Base-by-base conservation (phyloP, 163 green algal genomes). In the Coccomyxa subellipsoidea region DNA sequence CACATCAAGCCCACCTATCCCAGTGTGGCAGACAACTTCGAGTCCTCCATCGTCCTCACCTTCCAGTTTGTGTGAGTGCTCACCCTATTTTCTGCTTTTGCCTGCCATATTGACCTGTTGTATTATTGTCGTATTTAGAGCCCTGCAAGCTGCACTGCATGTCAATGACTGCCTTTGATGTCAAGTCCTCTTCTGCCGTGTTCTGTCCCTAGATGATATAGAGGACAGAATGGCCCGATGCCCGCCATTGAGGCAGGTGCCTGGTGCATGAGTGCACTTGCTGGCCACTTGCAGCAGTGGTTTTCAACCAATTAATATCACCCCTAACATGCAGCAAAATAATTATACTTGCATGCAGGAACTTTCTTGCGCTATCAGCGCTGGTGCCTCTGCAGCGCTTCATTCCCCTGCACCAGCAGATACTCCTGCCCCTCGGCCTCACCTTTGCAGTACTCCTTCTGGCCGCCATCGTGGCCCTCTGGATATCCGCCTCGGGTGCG, bases 41-140 rank as follows among this genome's bases (percentile, higher is more conserved):
- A 93, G 80, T 86, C 78, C 69, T 69, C 93, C 12, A 93, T 96
- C 47, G 85, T 80, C 18, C 66, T 95, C 0, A 54, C 85, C 37
- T 96, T 95, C 90, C 93, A 94, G 81, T 81, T 91, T 18, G 54
- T 88, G 89, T 94, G 76, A 89, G 88, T 54, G 39, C 5, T 12
- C 47, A 23, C 47, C 5, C 47, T 8, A 7, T 1, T 21, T 59
- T 12, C 47, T 59, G 15, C 47, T 2, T 27, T 18, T 59, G 47
- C 23, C 23, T 12, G 15, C 47, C 47, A 27, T 59, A n/a, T n/a
- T n/a, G n/a, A n/a, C n/a, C n/a, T n/a, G n/a, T n/a, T n/a, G n/a
- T n/a, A n/a, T n/a, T n/a, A n/a, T n/a, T n/a, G n/a, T n/a, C n/a
- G n/a, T n/a, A n/a, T n/a, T n/a, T n/a, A n/a, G n/a, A n/a, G n/a